Base-by-base conservation (phyloP, 179 eudicot species). In the Amaranthus tricolor region DNA sequence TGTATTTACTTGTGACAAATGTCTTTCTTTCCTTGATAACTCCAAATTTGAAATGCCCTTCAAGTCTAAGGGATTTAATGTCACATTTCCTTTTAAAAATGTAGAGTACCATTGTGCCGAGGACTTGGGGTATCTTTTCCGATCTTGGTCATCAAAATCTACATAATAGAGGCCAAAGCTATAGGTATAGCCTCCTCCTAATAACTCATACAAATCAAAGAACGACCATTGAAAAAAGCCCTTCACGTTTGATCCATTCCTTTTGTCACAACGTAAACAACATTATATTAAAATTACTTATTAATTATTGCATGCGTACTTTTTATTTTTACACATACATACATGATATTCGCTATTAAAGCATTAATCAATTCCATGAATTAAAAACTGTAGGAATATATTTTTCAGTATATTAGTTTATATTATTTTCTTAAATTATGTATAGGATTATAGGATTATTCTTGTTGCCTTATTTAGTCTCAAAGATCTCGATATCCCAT, bases 21-120 rank as follows among this genome's bases (percentile, higher is more conserved):
- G 31, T 24, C 31, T 24, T 24, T 24, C 31, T 24, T 24, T 24
- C 31, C 31, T 24, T 24, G 31, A 24, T 24, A 24, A 2, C 31
- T 24, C 31, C 2, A 24, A 24, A 24, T 24, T 24, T 24, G 31
- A 24, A 24, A 24, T 24, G 31, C 31, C 31, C 31, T 24, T 24
- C 31, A 24, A 24, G 1, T 24, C 31, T 24, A 24, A 24, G 31
- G 31, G 31, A 24, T 24, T 1, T 1, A 24, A 24, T 24, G 31
- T 24, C 31, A 24, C 31, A 24, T 24, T 24, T 24, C 62, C 62
- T 58, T 58, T 58, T 21, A 58, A 58, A 24, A 58, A 58, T 58
- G 17, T 48, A 10, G 59, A 68, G 59, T 51, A 68, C 72, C 60
- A 68, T 4, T 68, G 2, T 68, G 60, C 72, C 2, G 72, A 68